Base-by-base conservation (phyloP, 1,139 yeast genomes). In the Lodderomyces jiufengensis region DNA sequence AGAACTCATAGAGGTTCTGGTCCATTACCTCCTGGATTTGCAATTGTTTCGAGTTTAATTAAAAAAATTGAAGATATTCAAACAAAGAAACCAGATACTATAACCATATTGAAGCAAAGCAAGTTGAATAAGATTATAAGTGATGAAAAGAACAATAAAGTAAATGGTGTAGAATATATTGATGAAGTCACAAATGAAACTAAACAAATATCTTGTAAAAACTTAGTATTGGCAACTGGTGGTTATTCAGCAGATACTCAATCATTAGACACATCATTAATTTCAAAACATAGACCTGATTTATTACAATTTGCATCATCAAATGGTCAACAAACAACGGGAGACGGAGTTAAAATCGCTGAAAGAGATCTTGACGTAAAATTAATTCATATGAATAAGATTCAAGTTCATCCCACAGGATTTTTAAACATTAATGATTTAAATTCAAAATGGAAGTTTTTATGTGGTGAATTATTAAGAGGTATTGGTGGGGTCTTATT, bases 361-460 rank as follows among this genome's bases (percentile, higher is more conserved):
- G 50, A 43, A 9, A 39, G 61, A 26, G 67, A 61, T 36, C 55
- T 55, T 29, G 45, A 48, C 31, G 70, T 66, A 4, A 49, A 56
- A 13, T 52, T 63, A 34, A 49, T 62, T 18, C 61, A 63, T 39
- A 64, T 65, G 70, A 61, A 57, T 36, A 53, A 63, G 38, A 49
- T 65, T 12, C 71, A 65, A 47, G 52, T 64, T 4, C 70, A 64
- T 40, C 71, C 71, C 3, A 65, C 70, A 3, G 71, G 70, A 0
- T 65, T 63, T 43, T 49, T 65, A 12, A 54, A 61, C 27, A 25
- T 52, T 18, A 39, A 43, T 24, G 43, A 47, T 18, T 41, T 45
- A 2, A 42, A 43, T 5, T 45, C 41, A 9, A 49, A 50, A 31
- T 58, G 58, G 52, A 65, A 64, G 44, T 54, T 64, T 38, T 47